Evolutionary conservation across 371 early-diverging fungal genomes (phyloP), one percentile per base, ranked within the genome.

Genomic region (Zopfochytrium polystomum): DNA sequence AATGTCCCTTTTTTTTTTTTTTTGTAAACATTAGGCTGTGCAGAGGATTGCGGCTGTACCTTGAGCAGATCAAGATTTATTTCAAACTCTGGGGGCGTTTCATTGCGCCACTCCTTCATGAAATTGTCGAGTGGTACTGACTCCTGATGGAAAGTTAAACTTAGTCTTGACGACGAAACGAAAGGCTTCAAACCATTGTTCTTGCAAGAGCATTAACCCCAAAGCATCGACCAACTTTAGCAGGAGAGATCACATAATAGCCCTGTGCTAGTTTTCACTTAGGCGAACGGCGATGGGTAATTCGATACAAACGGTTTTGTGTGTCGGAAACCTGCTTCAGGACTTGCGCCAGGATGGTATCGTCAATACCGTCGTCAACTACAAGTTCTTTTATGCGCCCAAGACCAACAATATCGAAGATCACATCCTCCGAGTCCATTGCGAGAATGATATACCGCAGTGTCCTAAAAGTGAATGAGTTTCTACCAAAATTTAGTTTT

Each of bases 131-230:
- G 26, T 18, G 20, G 5, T 22, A 29, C 25, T 9, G 20, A 31
- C 26, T 58, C 49, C 63, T 35, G 6, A 29, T 48, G 27, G n/a
- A 11, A 34, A 2, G 4, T 43, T 15, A 15, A 29, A n/a, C n/a
- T n/a, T 6, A 11, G 30, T 23, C 50, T 55, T 35, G 13, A 30
- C 13, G 22, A 22, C 9, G 48, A 3, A 1, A 11, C 33, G 29
- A 20, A 20, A 30, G 11, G 13, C 44, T 15, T 22, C n/a, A 15
- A 25, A 23, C 9, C 9, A 13, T 32, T 15, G 3, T n/a, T 18
- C 30, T 34, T 45, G 66, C 73, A 6, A 75, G 52, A 5, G 67
- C 23, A 33, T 63, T 57, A 52, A 70, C 55, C n/a, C 75, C 75
- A 51, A 66, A 62, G 27, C 60, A 50, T 6, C 75, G 38, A 26